phyloP scores from a whole-genome alignment of 2,329 filamentous ascomycete species.

The Fusarium sp. region DNA sequence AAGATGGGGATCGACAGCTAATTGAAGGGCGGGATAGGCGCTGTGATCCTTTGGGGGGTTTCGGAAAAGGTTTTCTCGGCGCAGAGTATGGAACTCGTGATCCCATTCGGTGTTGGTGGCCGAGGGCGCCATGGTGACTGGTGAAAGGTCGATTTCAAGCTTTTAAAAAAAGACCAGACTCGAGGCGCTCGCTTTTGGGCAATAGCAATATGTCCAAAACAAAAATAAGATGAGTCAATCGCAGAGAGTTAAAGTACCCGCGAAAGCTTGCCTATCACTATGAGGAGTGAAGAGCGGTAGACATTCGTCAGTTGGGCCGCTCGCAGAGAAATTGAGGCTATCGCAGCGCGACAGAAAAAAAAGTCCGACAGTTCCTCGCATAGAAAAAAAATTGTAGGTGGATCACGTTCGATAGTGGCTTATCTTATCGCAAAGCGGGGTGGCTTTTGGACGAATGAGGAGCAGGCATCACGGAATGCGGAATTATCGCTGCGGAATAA shows the following conservation, averaged over 20 bases:
- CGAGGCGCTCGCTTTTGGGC: slow-evolving; percentile 1
- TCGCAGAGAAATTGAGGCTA: slow-evolving; percentile 51
- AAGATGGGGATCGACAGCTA: slow-evolving; percentile 91
- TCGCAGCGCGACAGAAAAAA: slow-evolving; percentile 47
- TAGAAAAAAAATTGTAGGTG: slow-evolving; percentile 50
- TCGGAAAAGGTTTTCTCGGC: slow-evolving; percentile 89
- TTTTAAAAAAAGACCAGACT: slow-evolving; percentile 15
- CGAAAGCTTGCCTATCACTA: slow-evolving; percentile 26
- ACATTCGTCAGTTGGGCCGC: slow-evolving; percentile 38
- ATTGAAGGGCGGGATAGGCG: slow-evolving; percentile 88
- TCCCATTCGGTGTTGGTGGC: slow-evolving; percentile 82
- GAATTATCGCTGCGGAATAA: not conserved
- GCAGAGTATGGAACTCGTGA: slow-evolving; percentile 86
- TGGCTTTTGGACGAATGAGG: slow-evolving; percentile 25
- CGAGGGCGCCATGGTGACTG: slow-evolving; percentile 66
- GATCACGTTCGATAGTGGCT: slow-evolving; percentile 2
- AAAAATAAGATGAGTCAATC: not conserved
- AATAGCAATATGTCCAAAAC: slow-evolving; percentile 10
- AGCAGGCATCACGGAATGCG: slow-evolving; percentile 7
- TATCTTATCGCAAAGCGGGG: slow-evolving; percentile 29
- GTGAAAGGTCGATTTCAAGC: slow-evolving; percentile 21
- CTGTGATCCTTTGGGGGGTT: slow-evolving; percentile 89
- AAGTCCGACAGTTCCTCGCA: slow-evolving; percentile 31
- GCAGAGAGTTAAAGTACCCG: not conserved
- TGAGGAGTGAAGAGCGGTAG: slow-evolving; percentile 26